Base-by-base conservation (phyloP, 495 filamentous ascomycete species). In the Hyphodiscus hymeniophilus region DNA sequence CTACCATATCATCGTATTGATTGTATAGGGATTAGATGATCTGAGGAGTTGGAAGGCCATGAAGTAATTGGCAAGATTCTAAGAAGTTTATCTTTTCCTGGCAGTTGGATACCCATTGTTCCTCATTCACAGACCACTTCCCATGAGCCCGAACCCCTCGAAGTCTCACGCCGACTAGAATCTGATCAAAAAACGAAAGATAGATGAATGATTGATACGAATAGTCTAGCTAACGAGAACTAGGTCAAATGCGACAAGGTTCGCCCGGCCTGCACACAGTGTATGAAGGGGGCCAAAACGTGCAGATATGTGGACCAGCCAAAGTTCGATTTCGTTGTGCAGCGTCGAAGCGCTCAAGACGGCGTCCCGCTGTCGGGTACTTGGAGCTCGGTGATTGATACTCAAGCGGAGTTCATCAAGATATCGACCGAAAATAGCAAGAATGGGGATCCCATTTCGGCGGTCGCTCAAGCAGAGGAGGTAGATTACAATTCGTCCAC, bases 191-290 rank as follows among this genome's bases (percentile, higher is more conserved):
- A n/a, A n/a, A n/a, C n/a, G n/a, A n/a, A n/a, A n/a, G n/a, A n/a
- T n/a, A n/a, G n/a, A n/a, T n/a, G n/a, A n/a, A n/a, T n/a, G n/a
- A n/a, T n/a, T n/a, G n/a, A n/a, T n/a, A n/a, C n/a, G n/a, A n/a
- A n/a, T n/a, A n/a, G n/a, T n/a, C n/a, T n/a, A n/a, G n/a, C n/a
- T n/a, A n/a, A n/a, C n/a, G n/a, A n/a, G n/a, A n/a, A n/a, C 23
- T 23, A 46, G 43, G 43, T 46, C 12, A 46, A 46, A 46, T 46
- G 43, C 20, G 31, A 46, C 17, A 28, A 32, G 21, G 30, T 35
- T 11, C 13, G 43, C 20, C 43, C 43, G 1, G 3, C 5, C 6
- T 46, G 43, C 16, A 11, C 43, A 20, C 43, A 22, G 21, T 46
- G 43, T 17, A 2, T 6, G 7, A 46, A 46, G 18, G 20, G 28